Percentiles rank a stretch among this genome's conserved stretches.
Evolutionary conservation across 108 stramenopile species (phyloP).

Genomic region (Skeletonema marinoi): DNA sequence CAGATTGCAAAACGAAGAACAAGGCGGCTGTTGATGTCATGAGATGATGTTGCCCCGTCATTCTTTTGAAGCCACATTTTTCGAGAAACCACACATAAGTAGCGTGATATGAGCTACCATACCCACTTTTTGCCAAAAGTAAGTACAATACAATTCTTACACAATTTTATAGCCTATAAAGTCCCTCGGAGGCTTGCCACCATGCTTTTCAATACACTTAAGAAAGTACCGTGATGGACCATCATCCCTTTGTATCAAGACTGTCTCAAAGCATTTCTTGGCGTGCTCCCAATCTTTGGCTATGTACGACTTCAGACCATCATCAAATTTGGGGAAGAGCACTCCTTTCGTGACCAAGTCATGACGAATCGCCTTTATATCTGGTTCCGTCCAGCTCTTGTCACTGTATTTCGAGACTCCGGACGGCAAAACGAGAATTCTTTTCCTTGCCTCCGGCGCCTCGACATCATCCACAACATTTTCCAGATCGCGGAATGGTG

Average conservation of each 20-base stretch:
- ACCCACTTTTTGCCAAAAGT: too few relatives aligned
- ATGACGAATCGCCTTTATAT: conserved; percentile 70
- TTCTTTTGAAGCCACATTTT: too few relatives aligned
- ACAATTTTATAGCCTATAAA: conserved; percentile 46
- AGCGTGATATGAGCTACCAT: too few relatives aligned
- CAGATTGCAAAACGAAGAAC: not conserved
- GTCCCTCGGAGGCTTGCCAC: conserved; percentile 59
- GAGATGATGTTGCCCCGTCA: not conserved
- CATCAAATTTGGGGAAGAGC: conserved; percentile 72
- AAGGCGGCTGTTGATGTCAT: not conserved
- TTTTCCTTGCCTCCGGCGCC: conserved; percentile 2
- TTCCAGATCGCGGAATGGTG: not conserved
- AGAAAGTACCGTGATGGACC: conserved; percentile 80
- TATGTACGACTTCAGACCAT: conserved; percentile 71
- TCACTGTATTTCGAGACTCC: conserved; percentile 59
- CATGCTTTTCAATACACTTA: conserved; percentile 62
- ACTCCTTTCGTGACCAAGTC: conserved; percentile 61
- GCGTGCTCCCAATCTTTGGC: conserved; percentile 73
- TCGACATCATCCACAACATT: conserved; percentile 24
- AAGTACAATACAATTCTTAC: not conserved
- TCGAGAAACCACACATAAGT: too few relatives aligned
- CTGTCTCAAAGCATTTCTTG: conserved; percentile 55
- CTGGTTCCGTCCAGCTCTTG: conserved; percentile 65
- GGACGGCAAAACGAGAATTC: conserved; percentile 64
- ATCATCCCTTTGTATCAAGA: conserved; percentile 69